A percentile compares a stretch with the other conserved stretches of the same genome.
Conservation (phyloP, 202 grass and related monocot genomes). For the Carex arenaria region DNA sequence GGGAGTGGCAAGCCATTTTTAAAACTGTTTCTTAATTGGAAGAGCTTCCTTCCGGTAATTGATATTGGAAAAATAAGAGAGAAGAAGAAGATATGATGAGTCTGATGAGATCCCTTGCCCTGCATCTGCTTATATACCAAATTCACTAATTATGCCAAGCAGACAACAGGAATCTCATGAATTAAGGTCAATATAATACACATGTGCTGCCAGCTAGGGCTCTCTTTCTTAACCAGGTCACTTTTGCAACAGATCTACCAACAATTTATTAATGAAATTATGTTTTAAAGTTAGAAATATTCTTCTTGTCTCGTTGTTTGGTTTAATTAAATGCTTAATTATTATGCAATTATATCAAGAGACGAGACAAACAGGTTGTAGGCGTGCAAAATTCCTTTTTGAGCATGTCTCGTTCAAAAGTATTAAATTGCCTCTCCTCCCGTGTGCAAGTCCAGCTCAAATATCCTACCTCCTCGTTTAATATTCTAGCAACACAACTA, state of each 20-base stretch:
- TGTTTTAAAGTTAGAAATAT: background rate
- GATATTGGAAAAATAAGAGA: background rate
- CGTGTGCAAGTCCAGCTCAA: too few species aligned
- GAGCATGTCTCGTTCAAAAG: background rate
- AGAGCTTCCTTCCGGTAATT: background rate
- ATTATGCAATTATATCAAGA: too few species aligned
- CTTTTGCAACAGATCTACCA: background rate
- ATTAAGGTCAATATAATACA: background rate
- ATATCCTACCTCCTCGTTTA: too few species aligned
- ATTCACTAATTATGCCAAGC: background rate
- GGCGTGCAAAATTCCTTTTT: too few species aligned
- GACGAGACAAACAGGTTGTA: too few species aligned
- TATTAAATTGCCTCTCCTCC: background rate
- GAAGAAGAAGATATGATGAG: background rate
- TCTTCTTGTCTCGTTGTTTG: background rate
- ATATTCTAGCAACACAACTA: background rate
- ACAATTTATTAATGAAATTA: background rate
- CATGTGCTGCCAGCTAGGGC: background rate
- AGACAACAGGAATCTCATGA: background rate
- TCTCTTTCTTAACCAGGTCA: background rate
- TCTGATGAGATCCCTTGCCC: background rate
- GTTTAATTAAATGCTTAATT: background rate
- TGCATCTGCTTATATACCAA: slow-evolving; percentile 13
- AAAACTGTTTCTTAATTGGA: background rate
- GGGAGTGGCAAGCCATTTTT: slow-evolving; percentile 15